These are phyloP conservation scores for Phytophthora vignae DNA, from an alignment of 352 stramenopile species.

Conservation along the genomic window DNA sequence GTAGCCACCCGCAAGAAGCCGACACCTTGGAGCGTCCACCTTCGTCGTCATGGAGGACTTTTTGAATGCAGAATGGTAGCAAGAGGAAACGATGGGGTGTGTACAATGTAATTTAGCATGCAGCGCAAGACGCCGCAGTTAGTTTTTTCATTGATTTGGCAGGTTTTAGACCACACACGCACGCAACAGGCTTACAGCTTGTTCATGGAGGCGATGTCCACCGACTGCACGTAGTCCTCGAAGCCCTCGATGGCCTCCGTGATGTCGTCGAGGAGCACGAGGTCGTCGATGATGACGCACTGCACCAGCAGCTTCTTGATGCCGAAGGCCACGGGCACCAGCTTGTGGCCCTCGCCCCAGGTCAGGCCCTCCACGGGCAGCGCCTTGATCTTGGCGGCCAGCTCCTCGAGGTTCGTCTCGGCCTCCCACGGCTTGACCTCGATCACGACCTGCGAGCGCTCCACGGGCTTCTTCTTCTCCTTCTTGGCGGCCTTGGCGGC, in stretches of 20 bases:
- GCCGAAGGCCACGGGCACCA: conserved; percentile 85
- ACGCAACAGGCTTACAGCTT: conserved; percentile 65
- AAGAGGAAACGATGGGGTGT: background rate
- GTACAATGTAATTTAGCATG: conserved; percentile 1
- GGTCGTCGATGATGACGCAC: conserved; percentile 85
- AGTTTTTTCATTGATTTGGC: background rate
- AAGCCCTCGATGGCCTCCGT: conserved; percentile 83
- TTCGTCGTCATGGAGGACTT: no score
- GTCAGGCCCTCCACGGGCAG: conserved; percentile 73
- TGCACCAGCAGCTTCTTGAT: conserved; percentile 90
- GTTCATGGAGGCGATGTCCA: conserved; percentile 91
- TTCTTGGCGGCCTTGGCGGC: conserved; percentile 67
- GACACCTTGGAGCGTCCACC: no score
- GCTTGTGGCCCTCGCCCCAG: conserved; percentile 86
- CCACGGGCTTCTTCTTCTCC: conserved; percentile 71
- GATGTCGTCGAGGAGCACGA: conserved; percentile 85
- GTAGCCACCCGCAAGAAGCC: no score
- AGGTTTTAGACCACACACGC: background rate
- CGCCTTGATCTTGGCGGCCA: conserved; percentile 82
- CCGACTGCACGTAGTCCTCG: conserved; percentile 88
- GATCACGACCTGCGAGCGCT: conserved; percentile 71
- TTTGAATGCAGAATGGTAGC: background rate
- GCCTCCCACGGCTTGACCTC: conserved; percentile 85
- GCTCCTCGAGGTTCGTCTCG: conserved; percentile 75
- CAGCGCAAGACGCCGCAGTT: background rate